Conservation (phyloP, 164 flowering plant species). For the Brasenia schreberi region DNA sequence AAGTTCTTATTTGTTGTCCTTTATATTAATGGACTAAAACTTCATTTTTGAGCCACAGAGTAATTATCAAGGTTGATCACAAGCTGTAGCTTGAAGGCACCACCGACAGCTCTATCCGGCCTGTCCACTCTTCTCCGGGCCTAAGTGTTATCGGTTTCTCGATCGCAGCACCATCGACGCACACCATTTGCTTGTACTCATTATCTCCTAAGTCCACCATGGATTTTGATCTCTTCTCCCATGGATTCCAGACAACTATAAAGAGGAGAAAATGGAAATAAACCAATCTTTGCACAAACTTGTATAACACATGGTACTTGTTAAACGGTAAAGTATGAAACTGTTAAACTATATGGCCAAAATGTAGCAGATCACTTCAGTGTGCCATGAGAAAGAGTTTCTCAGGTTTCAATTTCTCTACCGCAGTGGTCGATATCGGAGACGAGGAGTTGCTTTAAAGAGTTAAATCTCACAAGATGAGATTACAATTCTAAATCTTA, state of each 20-base stretch:
- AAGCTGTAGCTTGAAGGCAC: constrained; percentile 57
- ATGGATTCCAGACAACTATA: constrained; percentile 96
- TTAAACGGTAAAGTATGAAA: no score
- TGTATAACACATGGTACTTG: no score
- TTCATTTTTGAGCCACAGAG: no score
- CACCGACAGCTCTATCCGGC: constrained; percentile 40
- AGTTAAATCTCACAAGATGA: no score
- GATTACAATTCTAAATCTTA: no score
- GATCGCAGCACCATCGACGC: constrained; percentile 76
- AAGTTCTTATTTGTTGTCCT: no score
- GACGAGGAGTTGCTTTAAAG: neutral
- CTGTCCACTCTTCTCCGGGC: constrained; percentile 96
- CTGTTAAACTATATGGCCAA: neutral
- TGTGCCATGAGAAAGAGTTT: neutral
- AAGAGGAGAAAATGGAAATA: neutral
- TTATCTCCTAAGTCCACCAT: constrained; percentile 77
- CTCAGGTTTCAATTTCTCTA: neutral
- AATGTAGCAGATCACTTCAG: neutral
- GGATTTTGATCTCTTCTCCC: constrained; percentile 85
- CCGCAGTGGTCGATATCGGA: neutral
- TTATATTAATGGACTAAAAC: no score
- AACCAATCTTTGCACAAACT: neutral
- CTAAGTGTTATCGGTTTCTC: constrained; percentile 73
- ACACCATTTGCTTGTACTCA: constrained; percentile 89
- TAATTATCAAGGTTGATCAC: neutral